Evolutionary conservation across 768 basidiomycete species (phyloP).

Genomic region (Tylopilus plumbeoviolaceoides): DNA sequence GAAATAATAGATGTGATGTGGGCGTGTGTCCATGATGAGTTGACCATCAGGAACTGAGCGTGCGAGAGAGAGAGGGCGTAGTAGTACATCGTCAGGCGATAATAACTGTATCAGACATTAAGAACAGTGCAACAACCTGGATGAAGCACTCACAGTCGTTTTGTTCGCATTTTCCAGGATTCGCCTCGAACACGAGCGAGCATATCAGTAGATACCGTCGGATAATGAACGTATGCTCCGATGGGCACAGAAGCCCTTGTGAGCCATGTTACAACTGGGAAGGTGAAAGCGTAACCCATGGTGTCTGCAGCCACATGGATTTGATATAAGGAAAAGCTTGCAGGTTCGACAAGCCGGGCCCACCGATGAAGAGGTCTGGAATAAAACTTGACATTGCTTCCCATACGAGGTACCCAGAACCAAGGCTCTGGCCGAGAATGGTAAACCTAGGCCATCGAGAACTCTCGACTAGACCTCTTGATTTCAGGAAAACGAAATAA

Average conservation of each 20-base stretch:
- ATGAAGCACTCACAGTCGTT: conserved; percentile 23
- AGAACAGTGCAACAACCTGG: background rate
- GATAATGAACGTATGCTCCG: conserved; percentile 94
- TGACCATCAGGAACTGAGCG: conserved; percentile 83
- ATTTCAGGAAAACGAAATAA: conserved; percentile 77
- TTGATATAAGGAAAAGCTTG: conserved; percentile 4
- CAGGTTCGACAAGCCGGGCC: conserved; percentile 11
- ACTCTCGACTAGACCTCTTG: conserved; percentile 73
- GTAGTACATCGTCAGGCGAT: conserved; percentile 79
- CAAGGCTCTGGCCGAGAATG: conserved; percentile 85
- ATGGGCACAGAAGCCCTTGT: conserved; percentile 56
- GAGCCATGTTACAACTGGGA: conserved; percentile 67
- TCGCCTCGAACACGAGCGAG: conserved; percentile 60
- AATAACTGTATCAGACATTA: conserved; percentile 56
- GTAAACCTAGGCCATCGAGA: conserved; percentile 87
- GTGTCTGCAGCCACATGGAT: conserved; percentile 55
- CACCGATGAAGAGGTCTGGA: conserved; percentile 91
- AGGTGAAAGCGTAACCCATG: conserved; percentile 97
- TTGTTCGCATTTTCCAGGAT: conserved; percentile 23
- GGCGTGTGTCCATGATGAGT: conserved; percentile 90
- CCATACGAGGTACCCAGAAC: conserved; percentile 78
- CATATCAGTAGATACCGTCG: conserved; percentile 95
- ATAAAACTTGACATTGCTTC: conserved; percentile 77
- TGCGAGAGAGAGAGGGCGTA: conserved; percentile 73
- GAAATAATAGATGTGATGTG: conserved; percentile 76